Evolutionary conservation across 1,284 basidiomycete genomes (phyloP).

Genomic region (Pseudomicrostroma phylloplanum): DNA sequence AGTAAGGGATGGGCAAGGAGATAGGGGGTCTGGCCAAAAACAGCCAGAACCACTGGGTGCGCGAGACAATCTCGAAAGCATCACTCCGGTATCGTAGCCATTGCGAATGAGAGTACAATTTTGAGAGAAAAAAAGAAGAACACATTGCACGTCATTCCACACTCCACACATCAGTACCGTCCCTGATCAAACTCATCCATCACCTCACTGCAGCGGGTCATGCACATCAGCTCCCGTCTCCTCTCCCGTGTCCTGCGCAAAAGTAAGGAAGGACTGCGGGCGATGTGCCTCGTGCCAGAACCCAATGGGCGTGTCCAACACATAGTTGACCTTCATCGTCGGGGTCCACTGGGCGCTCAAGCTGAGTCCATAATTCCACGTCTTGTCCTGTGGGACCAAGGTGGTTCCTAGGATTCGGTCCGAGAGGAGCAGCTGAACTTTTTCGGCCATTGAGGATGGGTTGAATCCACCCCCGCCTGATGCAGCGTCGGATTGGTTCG

Average conservation of each 20-base stretch:
- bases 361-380: slow-evolving; percentile 49
- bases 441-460: slow-evolving; percentile 77
- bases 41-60: no score
- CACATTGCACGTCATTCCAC: no score
- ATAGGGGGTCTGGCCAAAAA: no score
- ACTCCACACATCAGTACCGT: no score
- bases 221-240: slow-evolving; percentile 37
- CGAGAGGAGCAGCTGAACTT: slow-evolving; percentile 86
- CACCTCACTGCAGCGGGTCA: slow-evolving; percentile 34
- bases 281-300: slow-evolving; percentile 97
- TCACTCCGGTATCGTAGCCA: no score
- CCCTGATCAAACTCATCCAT: no score
- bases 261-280: slow-evolving; percentile 54
- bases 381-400: slow-evolving; percentile 32
- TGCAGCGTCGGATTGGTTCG: slow-evolving; percentile 63
- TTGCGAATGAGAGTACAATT: no score
- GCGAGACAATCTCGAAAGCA: no score
- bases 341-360: slow-evolving; percentile 86
- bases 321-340: slow-evolving; percentile 75
- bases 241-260: slow-evolving; percentile 23
- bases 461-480: slow-evolving; percentile 69
- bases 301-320: slow-evolving; percentile 77
- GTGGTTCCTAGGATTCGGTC: slow-evolving; percentile 59
- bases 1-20: no score
- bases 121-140: no score